Base-by-base conservation (phyloP, 495 filamentous ascomycete species). In the Penicillium verhagenii region DNA sequence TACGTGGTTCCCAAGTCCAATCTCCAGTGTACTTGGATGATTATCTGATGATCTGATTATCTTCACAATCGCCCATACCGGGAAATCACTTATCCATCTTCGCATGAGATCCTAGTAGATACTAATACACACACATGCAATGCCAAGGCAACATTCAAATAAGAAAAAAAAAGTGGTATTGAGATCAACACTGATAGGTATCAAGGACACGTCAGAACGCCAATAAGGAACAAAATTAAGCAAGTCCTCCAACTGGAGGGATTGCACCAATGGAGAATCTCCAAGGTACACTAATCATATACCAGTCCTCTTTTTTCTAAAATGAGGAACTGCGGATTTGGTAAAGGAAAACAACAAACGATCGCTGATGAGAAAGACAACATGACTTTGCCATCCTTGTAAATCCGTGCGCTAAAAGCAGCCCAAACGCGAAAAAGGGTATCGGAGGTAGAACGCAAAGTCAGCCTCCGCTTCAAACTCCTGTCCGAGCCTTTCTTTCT, bases 121-220 rank as follows among this genome's bases (percentile, higher is more conserved):
- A n/a, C n/a, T n/a, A n/a, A n/a, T n/a, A n/a, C n/a, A n/a, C n/a
- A 35, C 31, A 35, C 31, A 14, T 35, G 31, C 31, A 2, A 10
- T 35, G 31, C 9, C 31, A 2, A 35, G n/a, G n/a, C n/a, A n/a
- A n/a, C n/a, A n/a, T n/a, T n/a, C 26, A 43, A 23, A 43, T 24
- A 20, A 43, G 11, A 40, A 40, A 2, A 43, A 43, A 5, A 40
- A 40, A 2, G 23, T 20, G 4, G 19, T 13, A 43, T 43, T 23
- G 10, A 16, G 16, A 16, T 35, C 33, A 35, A 35, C 11, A 31
- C 9, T 9, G 26, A 1, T 64, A 64, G 57, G 60, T 66, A 63
- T 64, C 52, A 60, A 60, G 18, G n/a, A 55, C 45, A 57, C 54
- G 43, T 55, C 50, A 53, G n/a, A 61, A 55, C 57, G 52, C 61